A percentile compares a stretch with the other conserved stretches of the same genome.
Evolutionary conservation across 768 basidiomycete genomes (phyloP).

Genomic region (Agaricus sinodeliciosus): DNA sequence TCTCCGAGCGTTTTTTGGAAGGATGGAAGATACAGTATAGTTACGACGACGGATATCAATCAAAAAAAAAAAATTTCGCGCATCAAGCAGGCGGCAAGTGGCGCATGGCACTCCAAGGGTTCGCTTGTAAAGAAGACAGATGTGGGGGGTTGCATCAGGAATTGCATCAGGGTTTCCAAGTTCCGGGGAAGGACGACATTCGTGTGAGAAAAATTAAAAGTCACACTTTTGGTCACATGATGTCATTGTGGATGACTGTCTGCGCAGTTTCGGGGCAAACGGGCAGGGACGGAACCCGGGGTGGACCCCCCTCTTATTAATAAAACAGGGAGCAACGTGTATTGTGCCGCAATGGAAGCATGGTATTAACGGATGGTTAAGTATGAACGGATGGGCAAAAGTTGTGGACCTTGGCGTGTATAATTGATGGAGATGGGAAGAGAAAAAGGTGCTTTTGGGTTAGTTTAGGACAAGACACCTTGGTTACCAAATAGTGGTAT

Average conservation of each 20-base stretch:
- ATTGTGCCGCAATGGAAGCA: slow-evolving; percentile 5
- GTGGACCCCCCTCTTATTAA: background rate
- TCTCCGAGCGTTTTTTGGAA: no score
- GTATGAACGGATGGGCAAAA: background rate
- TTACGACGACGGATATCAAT: no score
- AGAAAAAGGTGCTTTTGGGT: background rate
- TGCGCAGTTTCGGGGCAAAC: background rate
- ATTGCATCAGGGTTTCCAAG: background rate
- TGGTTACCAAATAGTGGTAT: slow-evolving; percentile 9
- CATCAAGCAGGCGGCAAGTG: no score
- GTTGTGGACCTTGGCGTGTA: slow-evolving; percentile 12
- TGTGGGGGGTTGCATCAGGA: background rate
- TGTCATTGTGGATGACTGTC: background rate
- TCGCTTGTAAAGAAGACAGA: background rate
- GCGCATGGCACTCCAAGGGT: no score
- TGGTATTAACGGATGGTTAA: background rate
- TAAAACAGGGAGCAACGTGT: background rate
- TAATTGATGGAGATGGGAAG: background rate
- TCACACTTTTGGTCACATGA: background rate
- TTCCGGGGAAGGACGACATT: background rate
- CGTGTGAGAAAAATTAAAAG: background rate
- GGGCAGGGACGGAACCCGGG: background rate
- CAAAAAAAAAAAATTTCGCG: no score
- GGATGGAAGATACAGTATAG: no score
- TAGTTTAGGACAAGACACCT: background rate